Base-by-base conservation (phyloP, 176 grass and related monocot species). In the Rhynchospora pubera region DNA sequence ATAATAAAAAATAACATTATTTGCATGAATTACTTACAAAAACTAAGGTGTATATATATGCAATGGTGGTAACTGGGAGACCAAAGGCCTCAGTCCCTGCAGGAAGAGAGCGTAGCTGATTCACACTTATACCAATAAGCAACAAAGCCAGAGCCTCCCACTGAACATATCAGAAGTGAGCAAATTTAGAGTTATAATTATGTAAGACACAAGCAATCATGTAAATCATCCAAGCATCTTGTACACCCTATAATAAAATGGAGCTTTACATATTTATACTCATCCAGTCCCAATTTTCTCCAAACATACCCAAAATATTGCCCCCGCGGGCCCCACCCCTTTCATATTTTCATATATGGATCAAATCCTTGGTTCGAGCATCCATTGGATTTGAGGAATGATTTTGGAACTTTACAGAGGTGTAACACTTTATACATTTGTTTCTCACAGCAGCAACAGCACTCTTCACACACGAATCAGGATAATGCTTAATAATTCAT, bases 131-230 rank as follows among this genome's bases (percentile, higher is more conserved):
- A 78, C 96, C 96, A 85, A 99, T 99, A 84, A 99, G 89, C 84
- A 99, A 89, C 55, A 99, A 87, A 76, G 89, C 96, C 86, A 99
- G 93, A 83, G 96, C 96, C 86, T 99, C 96, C 96, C 96, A 99
- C 96, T 99, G 82, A 61, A 51, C 62, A 83, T 89, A 84, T 51
- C 55, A 74, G 21, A 74, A 77, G 16, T 6, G 3, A 30, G 7
- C 3, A 9, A 77, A 77, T 32, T 77, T 21, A 56, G 22, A 55
- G 19, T 12, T 1, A 55, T 18, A 23, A 77, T 77, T 76, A 24
- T 26, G 12, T 23, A 74, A 52, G 43, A 74, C 10, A 51, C 21
- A 73, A 73, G 69, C n/a, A 73, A 7, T 3, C 69, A 55, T 24
- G n/a, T 4, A 77, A 76, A 75, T 28, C 71, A 39, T 50, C 45